Evolutionary conservation across 305 asterid genomes (phyloP).

Genomic region (Fraxinus greggii): DNA sequence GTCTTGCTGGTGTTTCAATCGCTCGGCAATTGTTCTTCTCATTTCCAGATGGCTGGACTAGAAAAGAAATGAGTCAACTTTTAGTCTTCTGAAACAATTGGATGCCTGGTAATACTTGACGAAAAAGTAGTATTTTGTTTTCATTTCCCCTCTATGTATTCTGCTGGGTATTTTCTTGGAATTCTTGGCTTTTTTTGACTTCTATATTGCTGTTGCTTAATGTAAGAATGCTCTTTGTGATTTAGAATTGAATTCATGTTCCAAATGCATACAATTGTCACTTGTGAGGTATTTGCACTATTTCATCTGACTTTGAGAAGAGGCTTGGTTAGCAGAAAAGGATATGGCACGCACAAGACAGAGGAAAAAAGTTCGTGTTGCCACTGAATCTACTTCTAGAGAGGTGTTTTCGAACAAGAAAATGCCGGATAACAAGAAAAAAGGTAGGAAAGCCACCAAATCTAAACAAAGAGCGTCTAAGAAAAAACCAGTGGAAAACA

Average conservation of each 20-base stretch:
- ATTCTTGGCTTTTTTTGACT: background rate
- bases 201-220: background rate
- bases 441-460: slow-evolving; percentile 21
- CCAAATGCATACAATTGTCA: slow-evolving; percentile 2
- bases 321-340: slow-evolving; percentile 19
- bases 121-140: background rate
- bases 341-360: slow-evolving; percentile 45
- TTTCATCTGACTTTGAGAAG: slow-evolving; percentile 13
- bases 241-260: slow-evolving; percentile 3
- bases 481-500: slow-evolving; percentile 30
- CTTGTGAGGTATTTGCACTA: slow-evolving; percentile 19
- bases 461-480: slow-evolving; percentile 27
- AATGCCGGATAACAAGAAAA: background rate
- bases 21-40: background rate
- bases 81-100: background rate
- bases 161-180: background rate
- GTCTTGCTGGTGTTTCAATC: background rate
- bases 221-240: slow-evolving; percentile 2
- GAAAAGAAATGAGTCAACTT: background rate
- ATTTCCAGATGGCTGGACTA: background rate
- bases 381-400: slow-evolving; percentile 28
- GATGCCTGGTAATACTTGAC: background rate
- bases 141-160: background rate
- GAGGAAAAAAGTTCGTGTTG: slow-evolving; percentile 33
- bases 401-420: slow-evolving; percentile 21